Base-by-base conservation (phyloP, 1,284 basidiomycete species). In the Spongispora temasekensis region DNA sequence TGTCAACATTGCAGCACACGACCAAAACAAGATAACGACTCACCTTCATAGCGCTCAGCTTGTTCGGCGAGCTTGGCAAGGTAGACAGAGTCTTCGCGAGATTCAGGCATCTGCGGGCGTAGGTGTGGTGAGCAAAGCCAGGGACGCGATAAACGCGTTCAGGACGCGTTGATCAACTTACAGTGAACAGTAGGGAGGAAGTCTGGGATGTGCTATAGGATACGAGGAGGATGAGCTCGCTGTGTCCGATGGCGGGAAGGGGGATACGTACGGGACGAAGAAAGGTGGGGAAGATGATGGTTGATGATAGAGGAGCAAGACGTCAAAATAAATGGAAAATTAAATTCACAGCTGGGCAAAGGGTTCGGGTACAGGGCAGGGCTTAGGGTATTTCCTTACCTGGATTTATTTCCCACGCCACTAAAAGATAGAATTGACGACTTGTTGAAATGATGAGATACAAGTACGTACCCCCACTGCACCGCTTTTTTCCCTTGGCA, bases 21-120 rank as follows among this genome's bases (percentile, higher is more conserved):
- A 63, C 59, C 59, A 44, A 57, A 42, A 25, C 13, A 30, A 40
- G 35, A 10, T 21, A 37, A 64, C 8, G 42, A 81, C 86, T 68
- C 61, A 92, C 95, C 95, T 85, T 98, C 95, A 78, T 98, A 97
- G 63, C 95, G 94, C 87, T 98, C 95, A 71, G 95, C 95, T 85
- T 97, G 94, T 84, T 97, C 95, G 78, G 94, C 94, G 84, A 97
- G 94, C 93, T 98, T 97, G 83, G 95, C 95, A 79, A 97, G 95
- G 88, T 97, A 97, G 81, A 98, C 95, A 74, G 92, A 95, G 80
- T 97, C 95, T 88, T 96, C 94, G 77, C 94, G 94, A 75, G 89
- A 85, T 75, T 90, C 89, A 74, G 91, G 79, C 93, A 95, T 95
- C 85, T 87, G 62, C 19, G 44, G 57, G 46, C 23, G 28, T 37